Base-by-base conservation (phyloP, 129 eudicot genomes). In the Smallanthus sonchifolius region DNA sequence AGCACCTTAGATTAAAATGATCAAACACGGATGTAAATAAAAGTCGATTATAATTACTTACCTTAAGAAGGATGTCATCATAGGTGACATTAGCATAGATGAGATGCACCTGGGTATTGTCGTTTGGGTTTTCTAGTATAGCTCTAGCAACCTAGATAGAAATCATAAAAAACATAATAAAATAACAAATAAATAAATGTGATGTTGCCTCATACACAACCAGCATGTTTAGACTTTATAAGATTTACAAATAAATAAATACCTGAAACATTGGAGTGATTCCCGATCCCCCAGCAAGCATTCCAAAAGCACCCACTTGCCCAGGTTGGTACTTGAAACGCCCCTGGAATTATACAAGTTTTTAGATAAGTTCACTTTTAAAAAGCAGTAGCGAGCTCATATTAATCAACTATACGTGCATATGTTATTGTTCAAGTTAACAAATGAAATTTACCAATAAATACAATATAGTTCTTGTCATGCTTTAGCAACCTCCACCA, bases 191-290 rank as follows among this genome's bases (percentile, higher is more conserved):
- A 44, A 24, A 32, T 16, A n/a, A 51, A 57, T 16, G 37, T 38
- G 43, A 61, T 64, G 62, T 66, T 49, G 17, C 64, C 78, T 66
- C 47, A 17, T 57, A 60, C n/a, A 61, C 15, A 52, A 51, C 17
- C 36, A 37, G 76, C 51, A 15, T 45, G 64, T 54, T 71, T 6
- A 35, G 20, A 61, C 19, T 17, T 61, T 2, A 36, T 43, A 38
- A 13, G 17, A 73, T 38, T 5, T 3, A 55, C 6, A 43, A 42
- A 73, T 13, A 24, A 62, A 71, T 48, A 52, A 65, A 68, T 13
- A 88, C 98, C 98, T 93, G 98, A 80, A 90, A 94, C 97, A 94
- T 94, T 63, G 98, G 98, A 19, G 98, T 94, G 74, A 94, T 94
- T 64, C 98, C 98, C 34, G 98, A 88, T 4, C 98, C 98, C 11